Conservation (phyloP, 768 basidiomycete genomes). For the Neoboletus magnificus region DNA sequence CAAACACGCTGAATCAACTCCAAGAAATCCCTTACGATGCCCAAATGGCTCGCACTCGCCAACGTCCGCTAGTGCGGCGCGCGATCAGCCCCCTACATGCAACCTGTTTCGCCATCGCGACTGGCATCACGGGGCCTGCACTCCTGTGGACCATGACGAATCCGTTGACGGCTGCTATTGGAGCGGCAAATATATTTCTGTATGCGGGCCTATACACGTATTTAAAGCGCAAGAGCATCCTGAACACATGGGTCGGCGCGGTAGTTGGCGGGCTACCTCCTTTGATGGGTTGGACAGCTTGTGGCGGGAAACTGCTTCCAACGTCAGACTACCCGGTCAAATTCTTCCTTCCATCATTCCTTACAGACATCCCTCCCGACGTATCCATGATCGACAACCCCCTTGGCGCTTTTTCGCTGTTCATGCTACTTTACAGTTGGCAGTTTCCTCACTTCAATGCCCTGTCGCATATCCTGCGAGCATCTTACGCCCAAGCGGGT, state of each 20-base stretch:
- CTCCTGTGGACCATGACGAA: constrained; percentile 82
- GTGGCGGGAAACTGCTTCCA: constrained; percentile 75
- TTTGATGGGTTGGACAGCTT: constrained; percentile 98
- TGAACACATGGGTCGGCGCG: constrained; percentile 93
- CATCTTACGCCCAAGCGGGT: constrained; percentile 88
- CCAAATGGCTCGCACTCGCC: constrained; percentile 90
- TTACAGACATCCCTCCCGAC: constrained; percentile 42
- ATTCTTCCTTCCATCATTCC: constrained; percentile 60
- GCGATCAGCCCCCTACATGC: constrained; percentile 87
- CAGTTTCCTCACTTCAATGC: constrained; percentile 99
- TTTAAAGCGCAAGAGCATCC: constrained; percentile 76
- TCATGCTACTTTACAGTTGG: constrained; percentile 89
- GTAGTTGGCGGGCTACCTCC: constrained; percentile 93
- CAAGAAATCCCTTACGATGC: constrained; percentile 96
- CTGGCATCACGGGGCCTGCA: constrained; percentile 75
- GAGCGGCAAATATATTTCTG: constrained; percentile 77
- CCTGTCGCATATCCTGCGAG: constrained; percentile 82
- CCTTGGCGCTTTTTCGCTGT: constrained; percentile 75
- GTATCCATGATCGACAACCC: constrained; percentile 69
- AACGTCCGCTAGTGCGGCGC: constrained; percentile 79
- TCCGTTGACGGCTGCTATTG: constrained; percentile 80
- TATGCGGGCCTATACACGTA: constrained; percentile 93
- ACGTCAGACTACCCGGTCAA: constrained; percentile 55
- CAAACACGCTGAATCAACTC: constrained; percentile 92
- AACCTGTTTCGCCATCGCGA: constrained; percentile 67